Evolutionary conservation across 75 land plant genomes (phyloP).

Genomic region (Ceratopteris richardii): DNA sequence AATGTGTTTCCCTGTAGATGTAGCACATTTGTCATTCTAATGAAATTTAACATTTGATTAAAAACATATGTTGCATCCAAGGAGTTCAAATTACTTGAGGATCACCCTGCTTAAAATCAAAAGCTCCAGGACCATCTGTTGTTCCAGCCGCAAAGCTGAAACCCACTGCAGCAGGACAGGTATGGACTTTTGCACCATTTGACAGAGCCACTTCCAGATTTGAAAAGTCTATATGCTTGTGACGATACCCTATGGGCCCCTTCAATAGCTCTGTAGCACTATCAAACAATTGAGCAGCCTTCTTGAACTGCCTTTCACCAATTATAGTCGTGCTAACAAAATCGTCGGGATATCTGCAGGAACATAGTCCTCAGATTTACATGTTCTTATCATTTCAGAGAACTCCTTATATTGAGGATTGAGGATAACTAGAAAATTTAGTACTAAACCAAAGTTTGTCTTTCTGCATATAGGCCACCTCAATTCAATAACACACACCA

Average conservation of each 20-base stretch:
- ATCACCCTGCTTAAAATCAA: constrained; percentile 95
- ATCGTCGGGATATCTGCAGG: constrained; percentile 75
- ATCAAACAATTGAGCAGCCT: constrained; percentile 61
- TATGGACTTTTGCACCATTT: constrained; percentile 44
- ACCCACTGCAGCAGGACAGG: constrained; percentile 97
- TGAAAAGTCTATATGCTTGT: constrained; percentile 70
- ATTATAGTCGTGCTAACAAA: constrained; percentile 87
- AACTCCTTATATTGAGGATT: too few relatives aligned
- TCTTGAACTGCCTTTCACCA: constrained; percentile 65
- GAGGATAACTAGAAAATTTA: too few relatives aligned
- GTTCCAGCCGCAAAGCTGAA: constrained; percentile 98
- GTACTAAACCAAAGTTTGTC: too few relatives aligned
- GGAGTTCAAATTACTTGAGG: constrained; percentile 32
- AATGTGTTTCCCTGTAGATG: constrained; percentile 75
- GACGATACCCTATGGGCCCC: constrained; percentile 68
- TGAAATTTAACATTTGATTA: too few relatives aligned
- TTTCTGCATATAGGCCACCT: too few relatives aligned
- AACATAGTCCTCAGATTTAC: too few relatives aligned
- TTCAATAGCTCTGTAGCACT: constrained; percentile 53
- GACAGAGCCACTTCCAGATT: constrained; percentile 50
- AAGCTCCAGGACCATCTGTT: constrained; percentile 98
- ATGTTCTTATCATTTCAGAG: neutral
- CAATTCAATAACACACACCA: too few relatives aligned
- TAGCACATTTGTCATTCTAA: too few relatives aligned
- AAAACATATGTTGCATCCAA: neutral